Percentiles rank a stretch among this genome's conserved stretches.
phyloP scores from a whole-genome alignment of 1,284 basidiomycete species.

The Cutaneotrichosporon dermatis region DNA sequence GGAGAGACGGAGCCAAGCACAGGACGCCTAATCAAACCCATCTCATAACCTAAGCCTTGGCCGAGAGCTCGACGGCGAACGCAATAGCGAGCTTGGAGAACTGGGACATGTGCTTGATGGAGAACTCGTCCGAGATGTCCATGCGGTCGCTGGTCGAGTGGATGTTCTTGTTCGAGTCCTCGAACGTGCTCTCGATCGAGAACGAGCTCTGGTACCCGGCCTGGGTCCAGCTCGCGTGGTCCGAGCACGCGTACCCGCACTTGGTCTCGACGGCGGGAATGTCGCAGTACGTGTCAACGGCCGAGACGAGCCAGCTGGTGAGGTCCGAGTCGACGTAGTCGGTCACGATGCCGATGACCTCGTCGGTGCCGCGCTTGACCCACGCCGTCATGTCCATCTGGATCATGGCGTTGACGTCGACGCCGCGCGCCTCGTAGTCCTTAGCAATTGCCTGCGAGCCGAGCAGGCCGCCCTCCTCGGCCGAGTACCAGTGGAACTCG shows the following conservation, averaged over 20 bases:
- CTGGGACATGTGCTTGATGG: conserved; percentile 56
- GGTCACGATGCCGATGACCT: conserved; percentile 83
- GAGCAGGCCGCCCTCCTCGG: conserved; percentile 91
- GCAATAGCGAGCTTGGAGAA: conserved; percentile 86
- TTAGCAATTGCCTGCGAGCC: conserved; percentile 87
- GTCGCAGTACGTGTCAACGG: conserved; percentile 64
- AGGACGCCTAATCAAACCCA: no score
- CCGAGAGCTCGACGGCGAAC: conserved; percentile 68
- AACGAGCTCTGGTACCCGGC: conserved; percentile 79
- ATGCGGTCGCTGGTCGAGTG: conserved; percentile 76
- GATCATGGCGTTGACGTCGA: conserved; percentile 80
- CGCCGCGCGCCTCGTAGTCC: conserved; percentile 62
- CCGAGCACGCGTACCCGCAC: conserved; percentile 93
- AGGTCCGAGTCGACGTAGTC: conserved; percentile 71
- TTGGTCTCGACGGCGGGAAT: conserved; percentile 52
- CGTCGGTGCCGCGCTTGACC: conserved; percentile 82
- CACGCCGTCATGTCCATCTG: conserved; percentile 85
- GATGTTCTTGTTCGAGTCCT: conserved; percentile 66
- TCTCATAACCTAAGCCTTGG: neutral
- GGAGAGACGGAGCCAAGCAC: no score
- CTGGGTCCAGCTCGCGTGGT: conserved; percentile 73
- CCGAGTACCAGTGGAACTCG: conserved; percentile 95
- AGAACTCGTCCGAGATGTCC: conserved; percentile 74
- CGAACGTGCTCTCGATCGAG: conserved; percentile 56
- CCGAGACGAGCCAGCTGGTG: conserved; percentile 68